These are phyloP conservation scores for Neopestalotiopsis sp. DNA, from an alignment of 2,329 filamentous ascomycete genomes.

Conservation along the genomic window DNA sequence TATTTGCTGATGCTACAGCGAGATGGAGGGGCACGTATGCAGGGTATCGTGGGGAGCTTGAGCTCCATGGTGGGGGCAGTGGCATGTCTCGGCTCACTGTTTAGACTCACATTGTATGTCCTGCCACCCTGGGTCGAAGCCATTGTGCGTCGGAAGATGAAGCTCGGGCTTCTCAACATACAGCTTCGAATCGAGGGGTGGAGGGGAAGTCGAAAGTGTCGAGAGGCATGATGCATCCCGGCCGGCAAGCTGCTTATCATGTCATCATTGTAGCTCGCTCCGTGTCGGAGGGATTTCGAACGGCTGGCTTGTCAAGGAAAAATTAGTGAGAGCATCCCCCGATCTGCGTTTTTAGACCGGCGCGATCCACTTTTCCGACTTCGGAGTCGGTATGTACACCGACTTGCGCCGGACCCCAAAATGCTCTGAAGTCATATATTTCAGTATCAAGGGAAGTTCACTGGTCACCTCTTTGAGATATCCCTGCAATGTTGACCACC, in stretches of 20 bases:
- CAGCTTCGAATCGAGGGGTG: neutral
- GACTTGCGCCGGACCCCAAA: neutral
- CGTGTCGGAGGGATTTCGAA: conserved; percentile 1
- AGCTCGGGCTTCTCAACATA: conserved; percentile 1
- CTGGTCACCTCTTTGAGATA: too few species aligned
- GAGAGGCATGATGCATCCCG: conserved; percentile 23
- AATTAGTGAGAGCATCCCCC: neutral
- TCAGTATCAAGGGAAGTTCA: too few species aligned
- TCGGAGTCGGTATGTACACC: neutral
- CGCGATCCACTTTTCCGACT: conserved; percentile 14
- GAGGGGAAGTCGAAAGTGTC: conserved; percentile 9
- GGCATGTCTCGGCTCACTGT: neutral
- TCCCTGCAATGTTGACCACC: too few species aligned
- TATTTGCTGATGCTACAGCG: conserved; percentile 2
- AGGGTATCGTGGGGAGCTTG: neutral
- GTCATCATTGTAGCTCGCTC: conserved; percentile 11
- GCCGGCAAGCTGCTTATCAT: conserved; percentile 7
- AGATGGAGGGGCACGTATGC: conserved; percentile 23
- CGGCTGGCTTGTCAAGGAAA: neutral
- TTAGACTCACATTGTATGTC: conserved; percentile 20
- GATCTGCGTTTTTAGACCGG: neutral
- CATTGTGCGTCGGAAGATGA: conserved; percentile 18
- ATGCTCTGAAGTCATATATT: too few species aligned
- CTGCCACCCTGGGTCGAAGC: conserved; percentile 16
- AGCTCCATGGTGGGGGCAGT: neutral